phyloP scores from a whole-genome alignment of 352 stramenopile genomes.

The Globisporangium uncinulatum region DNA sequence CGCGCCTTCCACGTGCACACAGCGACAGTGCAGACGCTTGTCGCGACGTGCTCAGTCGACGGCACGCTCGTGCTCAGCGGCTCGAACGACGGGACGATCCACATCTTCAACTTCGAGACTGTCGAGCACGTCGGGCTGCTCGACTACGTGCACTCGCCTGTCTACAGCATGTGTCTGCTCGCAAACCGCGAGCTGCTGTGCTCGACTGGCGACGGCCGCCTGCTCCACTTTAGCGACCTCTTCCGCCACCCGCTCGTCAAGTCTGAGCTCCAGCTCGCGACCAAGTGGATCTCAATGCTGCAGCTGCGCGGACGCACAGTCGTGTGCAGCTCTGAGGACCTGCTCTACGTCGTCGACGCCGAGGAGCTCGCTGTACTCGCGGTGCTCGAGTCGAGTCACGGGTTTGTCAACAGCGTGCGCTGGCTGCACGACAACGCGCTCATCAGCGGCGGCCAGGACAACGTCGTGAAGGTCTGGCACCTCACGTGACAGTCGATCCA shows the following conservation, averaged over 20 bases:
- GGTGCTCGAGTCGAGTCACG: constrained; percentile 42
- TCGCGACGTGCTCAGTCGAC: constrained; percentile 3
- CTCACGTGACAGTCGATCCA: constrained; percentile 18
- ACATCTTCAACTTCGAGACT: constrained; percentile 46
- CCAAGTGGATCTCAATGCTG: constrained; percentile 62
- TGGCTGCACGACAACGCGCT: constrained; percentile 41
- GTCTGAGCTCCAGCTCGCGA: constrained; percentile 33
- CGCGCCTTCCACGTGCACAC: constrained; percentile 39
- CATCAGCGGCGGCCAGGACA: constrained; percentile 58
- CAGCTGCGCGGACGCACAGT: constrained; percentile 33
- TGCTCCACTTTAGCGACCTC: constrained; percentile 40
- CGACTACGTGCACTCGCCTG: constrained; percentile 33
- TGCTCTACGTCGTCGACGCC: constrained; percentile 52
- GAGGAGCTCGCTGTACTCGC: constrained; percentile 27
- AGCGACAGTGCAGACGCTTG: constrained; percentile 50
- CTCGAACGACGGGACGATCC: constrained; percentile 73
- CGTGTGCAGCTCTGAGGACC: constrained; percentile 51
- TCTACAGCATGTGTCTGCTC: constrained; percentile 43
- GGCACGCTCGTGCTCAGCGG: constrained; percentile 40
- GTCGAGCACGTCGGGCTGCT: constrained; percentile 41
- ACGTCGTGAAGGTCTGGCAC: constrained; percentile 64
- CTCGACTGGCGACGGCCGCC: constrained; percentile 57
- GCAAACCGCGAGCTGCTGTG: constrained; percentile 32
- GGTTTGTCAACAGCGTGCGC: constrained; percentile 55
- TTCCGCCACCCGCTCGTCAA: constrained; percentile 10